Evolutionary conservation across 2,329 filamentous ascomycete species (phyloP).

Genomic region (Thielaviopsis musarum): DNA sequence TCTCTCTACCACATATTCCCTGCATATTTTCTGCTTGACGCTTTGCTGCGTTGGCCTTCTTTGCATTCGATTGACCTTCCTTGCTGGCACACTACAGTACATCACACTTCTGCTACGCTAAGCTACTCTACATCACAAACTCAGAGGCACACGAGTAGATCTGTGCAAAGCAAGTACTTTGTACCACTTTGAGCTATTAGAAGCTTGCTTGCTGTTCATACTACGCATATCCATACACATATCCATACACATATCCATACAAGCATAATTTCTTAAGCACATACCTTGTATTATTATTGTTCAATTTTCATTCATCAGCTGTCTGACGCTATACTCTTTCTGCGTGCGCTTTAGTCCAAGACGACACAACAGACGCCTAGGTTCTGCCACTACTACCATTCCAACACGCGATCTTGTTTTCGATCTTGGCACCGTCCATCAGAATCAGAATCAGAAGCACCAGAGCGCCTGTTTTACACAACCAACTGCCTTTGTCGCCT

Average conservation of each 20-base stretch:
- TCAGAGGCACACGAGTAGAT: too few relatives aligned
- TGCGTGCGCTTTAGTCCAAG: neutral
- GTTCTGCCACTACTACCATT: neutral
- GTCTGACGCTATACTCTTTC: neutral
- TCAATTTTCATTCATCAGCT: too few relatives aligned
- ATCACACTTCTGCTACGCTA: too few relatives aligned
- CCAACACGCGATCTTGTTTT: neutral
- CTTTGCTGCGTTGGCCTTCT: neutral
- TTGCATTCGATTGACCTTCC: neutral
- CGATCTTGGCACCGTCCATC: neutral
- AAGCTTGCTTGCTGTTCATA: too few relatives aligned
- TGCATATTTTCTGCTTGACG: neutral
- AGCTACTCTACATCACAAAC: too few relatives aligned
- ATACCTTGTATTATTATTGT: neutral
- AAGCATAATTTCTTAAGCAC: neutral
- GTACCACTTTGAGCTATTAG: too few relatives aligned
- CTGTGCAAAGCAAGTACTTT: too few relatives aligned
- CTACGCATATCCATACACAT: too few relatives aligned
- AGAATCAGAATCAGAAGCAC: neutral
- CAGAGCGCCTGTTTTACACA: neutral
- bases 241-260: neutral
- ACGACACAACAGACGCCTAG: neutral
- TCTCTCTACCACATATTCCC: neutral
- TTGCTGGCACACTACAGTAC: neutral
- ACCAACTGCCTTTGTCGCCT: neutral